A percentile compares a stretch with the other conserved stretches of the same genome.
These are phyloP conservation scores for Gymnopilus dilepis DNA, from an alignment of 768 basidiomycete species.

Conservation along the genomic window DNA sequence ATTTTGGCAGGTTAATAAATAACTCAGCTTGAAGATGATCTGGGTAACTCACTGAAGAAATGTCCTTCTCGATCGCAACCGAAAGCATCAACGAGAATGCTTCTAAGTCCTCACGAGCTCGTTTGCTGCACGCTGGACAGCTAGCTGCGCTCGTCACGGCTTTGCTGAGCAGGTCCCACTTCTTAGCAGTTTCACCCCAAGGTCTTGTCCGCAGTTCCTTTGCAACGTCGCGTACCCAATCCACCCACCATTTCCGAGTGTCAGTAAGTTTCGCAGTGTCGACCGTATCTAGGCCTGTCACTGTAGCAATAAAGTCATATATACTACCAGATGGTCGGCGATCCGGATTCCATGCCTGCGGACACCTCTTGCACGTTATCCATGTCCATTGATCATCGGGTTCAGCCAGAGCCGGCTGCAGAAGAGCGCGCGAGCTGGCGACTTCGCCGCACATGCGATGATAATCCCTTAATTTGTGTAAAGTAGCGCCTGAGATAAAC, in stretches of 20 bases:
- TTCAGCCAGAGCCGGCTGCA: conserved; percentile 34
- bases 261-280: conserved; percentile 23
- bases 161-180: conserved; percentile 35
- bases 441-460: conserved; percentile 44
- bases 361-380: conserved; percentile 35
- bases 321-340: neutral
- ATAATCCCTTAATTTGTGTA: conserved; percentile 47
- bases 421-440: conserved; percentile 32
- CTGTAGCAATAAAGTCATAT: neutral
- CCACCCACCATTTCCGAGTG: conserved; percentile 37
- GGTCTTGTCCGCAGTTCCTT: conserved; percentile 35
- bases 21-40: neutral
- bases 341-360: conserved; percentile 22
- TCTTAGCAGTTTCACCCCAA: conserved; percentile 39
- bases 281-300: neutral
- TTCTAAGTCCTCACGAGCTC: conserved; percentile 34
- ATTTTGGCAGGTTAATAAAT: neutral
- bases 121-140: conserved; percentile 33
- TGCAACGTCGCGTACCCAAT: conserved; percentile 37
- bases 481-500: conserved; percentile 44
- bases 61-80: conserved; percentile 37
- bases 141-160: conserved; percentile 28
- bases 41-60: conserved; percentile 32
- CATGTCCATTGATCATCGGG: conserved; percentile 38
- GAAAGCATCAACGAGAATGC: conserved; percentile 36